phyloP scores from a whole-genome alignment of 176 grass and related monocot genomes.

The Luzula sylvatica region DNA sequence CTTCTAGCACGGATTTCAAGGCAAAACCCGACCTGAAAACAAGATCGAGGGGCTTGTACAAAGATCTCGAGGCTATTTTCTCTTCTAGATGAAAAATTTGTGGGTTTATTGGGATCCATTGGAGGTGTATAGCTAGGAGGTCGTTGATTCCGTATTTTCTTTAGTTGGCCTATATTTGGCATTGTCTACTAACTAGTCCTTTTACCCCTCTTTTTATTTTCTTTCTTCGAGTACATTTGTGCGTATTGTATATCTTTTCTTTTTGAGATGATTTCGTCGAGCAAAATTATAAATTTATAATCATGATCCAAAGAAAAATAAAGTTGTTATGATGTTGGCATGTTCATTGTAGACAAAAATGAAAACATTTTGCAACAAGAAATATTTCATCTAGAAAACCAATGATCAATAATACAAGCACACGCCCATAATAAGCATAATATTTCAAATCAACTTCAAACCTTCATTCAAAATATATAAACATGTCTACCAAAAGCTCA shows the following conservation, averaged over 20 bases:
- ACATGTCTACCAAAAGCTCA: too few relatives aligned
- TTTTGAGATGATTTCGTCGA: neutral
- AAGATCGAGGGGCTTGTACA: constrained; percentile 50
- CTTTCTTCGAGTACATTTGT: neutral
- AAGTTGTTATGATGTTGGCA: constrained; percentile 7
- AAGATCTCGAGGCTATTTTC: constrained; percentile 78
- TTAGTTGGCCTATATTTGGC: constrained; percentile 6
- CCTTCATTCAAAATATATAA: too few relatives aligned
- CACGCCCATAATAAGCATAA: neutral
- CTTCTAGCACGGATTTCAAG: constrained; percentile 40
- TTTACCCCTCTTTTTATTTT: neutral
- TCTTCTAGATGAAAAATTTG: constrained; percentile 36
- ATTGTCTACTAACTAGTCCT: constrained; percentile 1
- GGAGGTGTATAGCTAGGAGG: constrained; percentile 2
- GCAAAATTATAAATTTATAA: neutral
- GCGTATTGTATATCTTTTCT: constrained; percentile 1
- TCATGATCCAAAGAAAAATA: neutral
- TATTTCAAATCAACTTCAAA: too few relatives aligned
- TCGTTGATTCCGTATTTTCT: neutral
- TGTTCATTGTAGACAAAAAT: constrained; percentile 10
- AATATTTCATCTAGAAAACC: constrained; percentile 5
- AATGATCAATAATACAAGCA: constrained; percentile 5
- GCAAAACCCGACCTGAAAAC: constrained; percentile 30
- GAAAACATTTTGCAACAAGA: constrained; percentile 6
- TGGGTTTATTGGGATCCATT: neutral